These are phyloP conservation scores for Lachancea meyersii DNA, from an alignment of 805 yeast genomes.

Conservation along the genomic window DNA sequence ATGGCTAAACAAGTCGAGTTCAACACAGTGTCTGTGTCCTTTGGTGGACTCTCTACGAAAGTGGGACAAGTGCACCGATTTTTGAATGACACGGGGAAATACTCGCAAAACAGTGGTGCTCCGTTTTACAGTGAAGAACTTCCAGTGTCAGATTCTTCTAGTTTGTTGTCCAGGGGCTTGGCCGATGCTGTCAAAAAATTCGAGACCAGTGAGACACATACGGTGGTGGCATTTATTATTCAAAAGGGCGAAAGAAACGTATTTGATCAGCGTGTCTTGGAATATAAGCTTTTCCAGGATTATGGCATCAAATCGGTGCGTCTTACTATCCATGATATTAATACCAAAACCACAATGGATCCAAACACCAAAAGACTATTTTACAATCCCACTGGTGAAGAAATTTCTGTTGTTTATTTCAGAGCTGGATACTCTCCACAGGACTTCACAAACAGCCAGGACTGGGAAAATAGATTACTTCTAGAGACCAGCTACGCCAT, in stretches of 20 bases:
- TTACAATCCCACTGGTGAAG: slow-evolving; percentile 51
- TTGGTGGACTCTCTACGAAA: slow-evolving; percentile 81
- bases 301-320: slow-evolving; percentile 59
- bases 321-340: slow-evolving; percentile 57
- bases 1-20: slow-evolving; percentile 89
- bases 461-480: slow-evolving; percentile 72
- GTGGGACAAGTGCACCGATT: slow-evolving; percentile 71
- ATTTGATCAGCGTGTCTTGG: slow-evolving; percentile 84
- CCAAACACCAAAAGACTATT: slow-evolving; percentile 42
- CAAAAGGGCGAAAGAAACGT: slow-evolving; percentile 85
- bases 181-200: slow-evolving; percentile 61
- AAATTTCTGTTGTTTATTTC: slow-evolving; percentile 82
- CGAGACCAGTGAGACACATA: slow-evolving; percentile 19
- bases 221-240: slow-evolving; percentile 63
- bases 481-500: slow-evolving; percentile 76
- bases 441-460: slow-evolving; percentile 59
- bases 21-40: slow-evolving; percentile 92
- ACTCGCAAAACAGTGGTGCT: slow-evolving; percentile 37
- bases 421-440: slow-evolving; percentile 84
- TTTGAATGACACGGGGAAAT: slow-evolving; percentile 54
- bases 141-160: slow-evolving; percentile 63
- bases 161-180: slow-evolving; percentile 59
- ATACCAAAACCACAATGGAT: slow-evolving; percentile 37
- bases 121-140: slow-evolving; percentile 40
- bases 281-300: slow-evolving; percentile 54